These are phyloP conservation scores for Flammula alnicola DNA, from an alignment of 1,284 basidiomycete genomes.

Conservation along the genomic window DNA sequence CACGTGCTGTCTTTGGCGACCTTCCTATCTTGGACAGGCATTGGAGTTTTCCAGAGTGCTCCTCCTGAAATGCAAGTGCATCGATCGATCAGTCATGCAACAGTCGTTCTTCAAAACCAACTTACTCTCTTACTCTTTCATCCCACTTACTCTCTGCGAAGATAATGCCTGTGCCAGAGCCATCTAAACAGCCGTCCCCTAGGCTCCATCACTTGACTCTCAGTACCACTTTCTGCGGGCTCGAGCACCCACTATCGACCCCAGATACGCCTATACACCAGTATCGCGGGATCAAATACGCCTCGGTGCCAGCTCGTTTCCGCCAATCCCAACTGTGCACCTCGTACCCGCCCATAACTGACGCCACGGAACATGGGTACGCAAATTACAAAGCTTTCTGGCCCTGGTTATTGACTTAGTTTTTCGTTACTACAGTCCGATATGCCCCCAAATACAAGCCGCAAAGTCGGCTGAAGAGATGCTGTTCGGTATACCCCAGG, in stretches of 20 bases:
- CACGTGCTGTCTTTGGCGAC: conserved; percentile 20
- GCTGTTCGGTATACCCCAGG: conserved; percentile 61
- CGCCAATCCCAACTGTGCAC: conserved; percentile 67
- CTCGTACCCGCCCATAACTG: conserved; percentile 57
- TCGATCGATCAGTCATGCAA: conserved; percentile 34
- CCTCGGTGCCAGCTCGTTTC: conserved; percentile 72
- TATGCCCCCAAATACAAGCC: conserved; percentile 68
- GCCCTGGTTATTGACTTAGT: background rate
- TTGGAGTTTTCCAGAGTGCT: conserved; percentile 33
- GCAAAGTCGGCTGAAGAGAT: conserved; percentile 56
- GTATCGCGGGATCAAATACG: conserved; percentile 77
- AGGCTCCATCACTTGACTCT: conserved; percentile 57
- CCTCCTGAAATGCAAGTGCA: conserved; percentile 35
- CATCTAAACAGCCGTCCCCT: conserved; percentile 28
- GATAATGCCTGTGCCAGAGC: conserved; percentile 32
- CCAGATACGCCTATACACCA: conserved; percentile 63
- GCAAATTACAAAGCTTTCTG: conserved; percentile 18
- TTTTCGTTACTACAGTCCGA: conserved; percentile 50
- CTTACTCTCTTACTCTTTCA: conserved; percentile 12
- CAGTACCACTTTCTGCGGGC: conserved; percentile 65
- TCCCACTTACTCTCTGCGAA: conserved; percentile 11
- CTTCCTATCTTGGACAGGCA: conserved; percentile 34
- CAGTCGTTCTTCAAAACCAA: conserved; percentile 14
- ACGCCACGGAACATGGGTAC: conserved; percentile 69
- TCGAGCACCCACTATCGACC: conserved; percentile 63